Conservation (phyloP, 2,329 filamentous ascomycete genomes). For the Beauveria sp. region DNA sequence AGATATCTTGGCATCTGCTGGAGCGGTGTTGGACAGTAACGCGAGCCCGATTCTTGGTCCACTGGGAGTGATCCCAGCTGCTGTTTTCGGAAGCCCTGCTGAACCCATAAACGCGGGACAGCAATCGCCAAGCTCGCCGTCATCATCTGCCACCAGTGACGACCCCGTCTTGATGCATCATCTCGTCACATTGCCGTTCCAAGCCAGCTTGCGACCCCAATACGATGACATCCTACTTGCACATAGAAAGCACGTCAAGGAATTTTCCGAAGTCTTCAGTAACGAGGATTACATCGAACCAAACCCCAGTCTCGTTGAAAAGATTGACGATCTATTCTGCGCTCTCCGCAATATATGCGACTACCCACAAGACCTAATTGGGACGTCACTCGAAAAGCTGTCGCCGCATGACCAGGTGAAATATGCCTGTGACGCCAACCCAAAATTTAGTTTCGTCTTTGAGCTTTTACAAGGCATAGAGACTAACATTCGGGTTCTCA, state of each 20-base stretch:
- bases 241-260: slow-evolving; percentile 35
- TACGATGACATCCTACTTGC: slow-evolving; percentile 44
- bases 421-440: slow-evolving; percentile 48
- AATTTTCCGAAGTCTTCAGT: slow-evolving; percentile 37
- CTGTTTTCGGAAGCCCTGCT: slow-evolving; percentile 6
- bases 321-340: slow-evolving; percentile 44
- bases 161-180: slow-evolving; percentile 28
- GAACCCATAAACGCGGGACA: slow-evolving; percentile 6
- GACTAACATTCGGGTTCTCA: slow-evolving; percentile 40
- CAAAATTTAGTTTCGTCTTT: slow-evolving; percentile 53
- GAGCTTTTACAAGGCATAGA: slow-evolving; percentile 43
- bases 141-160: slow-evolving; percentile 13
- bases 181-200: slow-evolving; percentile 49
- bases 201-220: slow-evolving; percentile 41
- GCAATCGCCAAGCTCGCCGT: not conserved
- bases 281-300: slow-evolving; percentile 32
- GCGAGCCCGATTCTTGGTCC: not conserved
- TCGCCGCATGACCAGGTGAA: slow-evolving; percentile 38
- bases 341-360: slow-evolving; percentile 49
- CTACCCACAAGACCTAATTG: slow-evolving; percentile 44
- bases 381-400: slow-evolving; percentile 32
- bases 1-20: slow-evolving; percentile 11
- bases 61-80: not conserved
- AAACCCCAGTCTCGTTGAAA: slow-evolving; percentile 30
- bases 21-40: not conserved